Base-by-base conservation (phyloP, 192 early-diverging fungal species). In the Phlyctochytrium planicorne region DNA sequence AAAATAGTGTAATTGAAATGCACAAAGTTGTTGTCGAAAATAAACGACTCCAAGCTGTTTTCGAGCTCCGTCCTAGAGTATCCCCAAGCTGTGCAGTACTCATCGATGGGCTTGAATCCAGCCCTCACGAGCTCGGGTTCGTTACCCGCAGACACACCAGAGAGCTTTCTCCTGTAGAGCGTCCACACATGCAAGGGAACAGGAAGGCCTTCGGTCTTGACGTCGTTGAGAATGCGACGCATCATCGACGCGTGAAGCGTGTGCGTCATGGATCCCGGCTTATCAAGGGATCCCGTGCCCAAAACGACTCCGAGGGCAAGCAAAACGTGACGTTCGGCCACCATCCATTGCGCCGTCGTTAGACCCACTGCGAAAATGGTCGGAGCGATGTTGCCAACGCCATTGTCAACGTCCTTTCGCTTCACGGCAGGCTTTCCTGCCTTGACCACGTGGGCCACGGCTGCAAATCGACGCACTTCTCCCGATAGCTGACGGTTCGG, bases 191-290 rank as follows among this genome's bases (percentile, higher is more conserved):
- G 40, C 40, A 47, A 47, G 10, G 40, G 40, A 6, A 20, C 10
- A 6, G 40, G 40, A 20, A 47, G 40, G 40, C 20, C 20, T 20
- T 47, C 40, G 40, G 10, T 6, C 20, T 20, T 6, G 20, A 6
- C 6, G 40, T 47, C 40, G 6, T 47, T 6, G 40, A 14, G 40
- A 20, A 47, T 47, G 10, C 40, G 40, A 47, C 40, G 40, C 40
- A 47, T 20, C 6, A 47, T 6, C 6, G 10, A 47, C 40, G 40
- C 20, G 40, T 47, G 40, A 20, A 47, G 40, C 10, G 40, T 47
- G 40, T 47, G 40, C 40, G 40, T 47, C 40, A 47, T 47, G 40
- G 40, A 47, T 14, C 40, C 40, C 40, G 40, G 40, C 20, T 47
- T 47, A 20, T 47, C 40, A 20, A 47, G 40, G 40, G 40, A 47